Evolutionary conservation across 352 stramenopile genomes (phyloP), one percentile per base, ranked within the genome.

Genomic region (Globisporangium viniferum): DNA sequence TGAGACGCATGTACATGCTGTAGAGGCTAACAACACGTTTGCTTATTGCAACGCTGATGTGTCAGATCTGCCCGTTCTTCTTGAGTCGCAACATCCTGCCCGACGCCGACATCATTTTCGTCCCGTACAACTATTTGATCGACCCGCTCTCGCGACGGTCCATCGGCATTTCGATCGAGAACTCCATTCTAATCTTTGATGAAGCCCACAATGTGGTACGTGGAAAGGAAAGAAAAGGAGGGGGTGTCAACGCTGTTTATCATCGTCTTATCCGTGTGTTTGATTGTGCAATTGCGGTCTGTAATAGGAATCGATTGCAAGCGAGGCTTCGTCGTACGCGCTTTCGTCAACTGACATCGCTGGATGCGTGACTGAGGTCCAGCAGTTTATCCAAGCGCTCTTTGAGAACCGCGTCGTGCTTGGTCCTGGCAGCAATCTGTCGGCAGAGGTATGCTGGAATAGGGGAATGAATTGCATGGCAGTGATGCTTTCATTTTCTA

Each of bases 51-150:
- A 20, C 31, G 4, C 0, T 41, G n/a, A 41, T 57, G 18, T 14
- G 24, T 3, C 22, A 98, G 81, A 89, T 99, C 44, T 99, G 98
- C 68, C 97, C 98, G 2, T 99, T 99, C 76, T 99, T 98, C 74
- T 78, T 98, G 56, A 97, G 87, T 5, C 83, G 97, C 31, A 90
- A 86, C 24, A 93, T 97, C 62, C 71, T 98, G 7, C 79, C 92
- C 3, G 81, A 98, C 58, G 96, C 98, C 9, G 94, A 99, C 67
- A 90, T 99, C 65, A 78, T 99, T 31, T 97, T 99, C 64, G 92
- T 99, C 64, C 98, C 98, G 2, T 99, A 99, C 86, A 99, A 99
- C 79, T 99, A 99, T 76, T 81, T 99, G 0, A 98, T 99, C 76
- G 97, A 99, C 71, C 89, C 96, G 18, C 64, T 92, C 48, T 86